Base-by-base conservation (phyloP, 179 eudicot species). In the Silene noctiflora region DNA sequence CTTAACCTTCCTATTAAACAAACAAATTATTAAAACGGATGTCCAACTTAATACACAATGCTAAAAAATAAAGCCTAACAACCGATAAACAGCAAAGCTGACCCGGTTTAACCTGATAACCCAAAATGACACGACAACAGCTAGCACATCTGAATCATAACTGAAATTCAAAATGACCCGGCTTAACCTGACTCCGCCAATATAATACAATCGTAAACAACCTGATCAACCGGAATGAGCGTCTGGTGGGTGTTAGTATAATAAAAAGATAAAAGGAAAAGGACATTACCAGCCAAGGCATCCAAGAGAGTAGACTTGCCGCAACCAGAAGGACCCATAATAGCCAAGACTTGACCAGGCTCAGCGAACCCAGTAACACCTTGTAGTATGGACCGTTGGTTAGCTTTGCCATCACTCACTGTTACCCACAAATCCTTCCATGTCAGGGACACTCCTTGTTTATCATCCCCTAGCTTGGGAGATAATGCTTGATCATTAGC, bases 311-410 rank as follows among this genome's bases (percentile, higher is more conserved):
- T 91, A 16, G 96, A 91, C 73, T 91, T 91, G 12, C 93, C 96
- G 13, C 89, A 91, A 11, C 96, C 96, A 81, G 91, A 87, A 39
- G 96, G 96, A 68, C 96, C 96, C 90, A 91, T 84, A 67, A 91
- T 84, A 78, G 93, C 96, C 87, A 89, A 78, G 13, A 91, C 76
- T 63, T 89, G 89, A 16, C 90, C 90, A 60, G 87, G 84, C 79
- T 84, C 20, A 58, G 91, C 93, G 73, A 82, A 90, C 4, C 96
- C 96, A 0, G 82, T 67, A 0, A 81, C 75, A 0, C 80, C 86
- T 35, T 71, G 70, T 44, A 88, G 79, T 17, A 87, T 81, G 7
- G 76, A 33, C 9, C 73, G 62, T 12, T 65, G 35, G 14, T 80
- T 79, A 2, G 69, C 73, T 71, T 77, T 72, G 27, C 68, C 71